Evolutionary conservation across 2,329 filamentous ascomycete species (phyloP), one percentile per base, ranked within the genome.

Genomic region (Exophiala sp.): DNA sequence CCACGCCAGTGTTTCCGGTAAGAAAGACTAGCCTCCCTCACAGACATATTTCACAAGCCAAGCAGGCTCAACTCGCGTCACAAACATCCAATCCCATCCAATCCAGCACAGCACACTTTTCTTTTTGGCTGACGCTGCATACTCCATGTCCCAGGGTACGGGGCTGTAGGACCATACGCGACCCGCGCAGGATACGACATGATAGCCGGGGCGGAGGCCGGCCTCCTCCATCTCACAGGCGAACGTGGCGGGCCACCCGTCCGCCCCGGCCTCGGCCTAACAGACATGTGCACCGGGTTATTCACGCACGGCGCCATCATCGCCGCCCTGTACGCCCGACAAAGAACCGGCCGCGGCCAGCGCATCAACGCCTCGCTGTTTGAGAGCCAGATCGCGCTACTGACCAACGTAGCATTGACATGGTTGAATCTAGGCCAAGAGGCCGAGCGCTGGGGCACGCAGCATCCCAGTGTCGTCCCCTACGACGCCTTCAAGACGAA

Each of bases 401-500:
- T 57, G 2, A 47, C 39, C 51, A 57, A 55, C 23, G 54, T 57
- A 19, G 54, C 51, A 11, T 19, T 50, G 32, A 19, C 51, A 3
- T 51, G 52, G 39, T 44, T 57, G 13, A 57, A 57, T 21, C 21
- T 52, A 3, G 54, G 45, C 8, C 39, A 46, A 24, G 45, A 55
- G 24, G 38, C 68, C 0, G 58, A 70, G 45, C 66, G 72, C 8
- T 74, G 68, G 63, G 72, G 73, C 2, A 71, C 70, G 4, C 68
- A 64, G 18, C 73, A 76, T 62, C 72, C 73, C 1, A 72, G 66
- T 29, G 70, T 74, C 24, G 72, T 71, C 9, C 73, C 72, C 1
- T 76, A 74, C 45, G 66, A 73, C 48, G 70, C 69, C 0, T 75
- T 87, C 66, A 77, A 80, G 62, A 87, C 84, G 2, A 79, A 77